Conservation (phyloP, 2,329 filamentous ascomycete genomes). For the Botrytis medusae region DNA sequence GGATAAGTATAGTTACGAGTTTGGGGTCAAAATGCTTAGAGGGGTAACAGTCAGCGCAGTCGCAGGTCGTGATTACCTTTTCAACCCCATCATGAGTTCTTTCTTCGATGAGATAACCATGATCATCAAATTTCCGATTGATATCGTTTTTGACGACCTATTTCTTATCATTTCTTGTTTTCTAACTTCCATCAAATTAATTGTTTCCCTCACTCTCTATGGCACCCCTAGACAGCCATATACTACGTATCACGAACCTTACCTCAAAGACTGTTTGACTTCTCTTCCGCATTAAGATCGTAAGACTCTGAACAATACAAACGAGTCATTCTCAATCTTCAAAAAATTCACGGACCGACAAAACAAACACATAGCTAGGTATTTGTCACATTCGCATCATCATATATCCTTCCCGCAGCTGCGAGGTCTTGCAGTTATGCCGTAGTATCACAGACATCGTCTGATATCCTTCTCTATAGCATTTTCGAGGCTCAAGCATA, state of each 20-base stretch:
- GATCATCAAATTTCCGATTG: not conserved
- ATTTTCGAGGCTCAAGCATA: not conserved
- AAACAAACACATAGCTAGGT: not conserved
- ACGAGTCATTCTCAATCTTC: not conserved
- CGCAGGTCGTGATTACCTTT: conserved; percentile 12
- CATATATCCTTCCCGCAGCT: conserved; percentile 14
- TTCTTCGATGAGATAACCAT: conserved; percentile 9
- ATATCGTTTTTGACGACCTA: not conserved
- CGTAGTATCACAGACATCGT: not conserved
- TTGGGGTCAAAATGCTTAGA: not conserved
- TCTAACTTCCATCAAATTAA: not conserved
- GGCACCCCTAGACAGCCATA: conserved; percentile 12
- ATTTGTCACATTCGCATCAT: conserved; percentile 16
- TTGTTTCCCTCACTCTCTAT: conserved; percentile 9
- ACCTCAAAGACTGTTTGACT: conserved; percentile 11
- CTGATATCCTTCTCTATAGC: conserved; percentile 11
- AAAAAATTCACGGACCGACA: not conserved
- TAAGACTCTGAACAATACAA: conserved; percentile 2
- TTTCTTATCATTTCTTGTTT: not conserved
- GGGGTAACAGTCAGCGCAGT: conserved; percentile 4
- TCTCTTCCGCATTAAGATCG: not conserved
- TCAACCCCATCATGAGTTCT: conserved; percentile 6
- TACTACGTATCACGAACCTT: conserved; percentile 12
- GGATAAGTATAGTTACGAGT: not conserved
- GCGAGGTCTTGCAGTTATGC: not conserved